Evolutionary conservation across 495 filamentous ascomycete genomes (phyloP).

Genomic region (Daldinia decipiens): DNA sequence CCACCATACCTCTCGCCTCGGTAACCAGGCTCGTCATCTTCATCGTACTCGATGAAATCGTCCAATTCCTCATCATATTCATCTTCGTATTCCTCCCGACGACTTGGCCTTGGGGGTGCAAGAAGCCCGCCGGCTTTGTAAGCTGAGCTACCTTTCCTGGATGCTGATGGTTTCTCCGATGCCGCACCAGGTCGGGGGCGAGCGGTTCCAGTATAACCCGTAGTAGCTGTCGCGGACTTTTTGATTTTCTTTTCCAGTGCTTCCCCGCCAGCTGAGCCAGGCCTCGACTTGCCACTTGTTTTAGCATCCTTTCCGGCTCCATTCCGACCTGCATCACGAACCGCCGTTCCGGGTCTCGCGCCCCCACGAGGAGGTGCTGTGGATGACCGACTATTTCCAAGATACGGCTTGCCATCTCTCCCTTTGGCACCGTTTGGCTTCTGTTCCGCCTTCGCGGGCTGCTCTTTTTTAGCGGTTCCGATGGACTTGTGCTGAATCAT

Average conservation of each 20-base stretch:
- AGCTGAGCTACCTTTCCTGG: constrained; percentile 37
- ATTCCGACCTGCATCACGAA: constrained; percentile 35
- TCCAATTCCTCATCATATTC: constrained; percentile 64
- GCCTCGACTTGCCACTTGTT: constrained; percentile 30
- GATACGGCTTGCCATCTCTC: constrained; percentile 36
- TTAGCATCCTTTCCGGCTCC: constrained; percentile 32
- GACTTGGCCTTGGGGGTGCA: constrained; percentile 44
- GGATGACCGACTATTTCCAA: constrained; percentile 41
- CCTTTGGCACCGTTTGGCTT: constrained; percentile 40
- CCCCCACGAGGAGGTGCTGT: constrained; percentile 35
- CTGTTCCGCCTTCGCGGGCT: constrained; percentile 52
- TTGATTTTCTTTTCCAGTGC: constrained; percentile 62
- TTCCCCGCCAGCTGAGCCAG: constrained; percentile 33
- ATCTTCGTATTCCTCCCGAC: constrained; percentile 61
- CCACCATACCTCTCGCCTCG: constrained; percentile 48
- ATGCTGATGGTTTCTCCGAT: constrained; percentile 42
- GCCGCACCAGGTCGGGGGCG: constrained; percentile 54
- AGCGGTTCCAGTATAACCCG: constrained; percentile 67
- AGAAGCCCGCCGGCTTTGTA: constrained; percentile 43
- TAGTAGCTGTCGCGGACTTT: constrained; percentile 66
- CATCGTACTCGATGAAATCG: constrained; percentile 65
- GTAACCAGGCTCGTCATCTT: constrained; percentile 61
- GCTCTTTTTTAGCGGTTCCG: constrained; percentile 60
- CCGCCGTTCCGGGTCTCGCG: constrained; percentile 32
- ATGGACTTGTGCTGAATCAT: constrained; percentile 67